Evolutionary conservation across 2,329 filamentous ascomycete genomes (phyloP), one percentile per base, ranked within the genome.

Genomic region (Pochonia chlamydosporia): DNA sequence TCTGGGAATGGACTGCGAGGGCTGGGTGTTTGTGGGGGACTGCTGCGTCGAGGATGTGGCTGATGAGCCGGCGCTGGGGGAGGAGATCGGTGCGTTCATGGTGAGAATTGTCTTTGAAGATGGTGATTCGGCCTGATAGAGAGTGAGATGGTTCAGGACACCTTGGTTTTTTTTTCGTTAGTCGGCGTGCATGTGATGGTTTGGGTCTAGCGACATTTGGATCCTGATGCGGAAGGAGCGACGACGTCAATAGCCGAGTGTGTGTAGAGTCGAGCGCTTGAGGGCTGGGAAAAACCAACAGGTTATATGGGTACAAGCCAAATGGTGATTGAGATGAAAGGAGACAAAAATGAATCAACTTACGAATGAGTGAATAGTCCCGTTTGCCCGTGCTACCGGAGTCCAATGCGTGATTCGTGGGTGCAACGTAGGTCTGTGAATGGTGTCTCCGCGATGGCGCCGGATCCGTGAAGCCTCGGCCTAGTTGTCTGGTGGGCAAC

Each of bases 41-140:
- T 62, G 60, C 46, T 60, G 60, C 40, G 56, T 57, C 36, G 61
- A 63, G 23, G 61, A 59, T 43, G 54, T 44, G 31, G 57, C 51
- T 16, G 55, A 46, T 25, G 54, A 52, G 44, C 49, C 49, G 37
- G 49, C 42, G 31, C 42, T 40, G 41, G 42, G 41, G n/a, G 46
- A 48, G 9, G 45, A 40, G 21, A 44, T 46, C 25, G 47, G 47
- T 26, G 48, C 48, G 21, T 49, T 42, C 48, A 49, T 28, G 26
- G 26, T 13, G 26, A 28, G 26, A 28, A n/a, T n/a, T n/a, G n/a
- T n/a, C n/a, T n/a, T n/a, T n/a, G n/a, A n/a, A n/a, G n/a, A n/a
- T n/a, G n/a, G n/a, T n/a, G n/a, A n/a, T n/a, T n/a, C n/a, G n/a
- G n/a, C n/a, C n/a, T n/a, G n/a, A n/a, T n/a, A n/a, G n/a, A n/a